Percentiles rank a stretch among this genome's conserved stretches.
Conservation (phyloP, 1,139 yeast genomes). For the Barnettozyma hawaiiensis region DNA sequence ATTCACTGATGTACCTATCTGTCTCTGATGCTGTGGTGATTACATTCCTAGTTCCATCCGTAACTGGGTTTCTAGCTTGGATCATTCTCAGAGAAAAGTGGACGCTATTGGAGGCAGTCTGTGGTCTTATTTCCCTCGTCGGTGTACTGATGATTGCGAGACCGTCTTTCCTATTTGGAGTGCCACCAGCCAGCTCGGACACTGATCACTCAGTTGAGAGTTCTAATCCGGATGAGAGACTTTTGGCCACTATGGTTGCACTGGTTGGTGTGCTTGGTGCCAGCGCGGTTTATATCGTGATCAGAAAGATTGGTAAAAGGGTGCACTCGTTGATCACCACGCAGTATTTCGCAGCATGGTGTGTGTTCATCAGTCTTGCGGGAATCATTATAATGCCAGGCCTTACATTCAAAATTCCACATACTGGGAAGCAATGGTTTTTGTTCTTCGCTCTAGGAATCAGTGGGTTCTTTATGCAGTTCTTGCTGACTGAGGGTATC, state of each 20-base stretch:
- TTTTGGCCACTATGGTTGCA: conserved; percentile 58
- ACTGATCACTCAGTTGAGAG: conserved; percentile 26
- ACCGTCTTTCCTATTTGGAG: conserved; percentile 68
- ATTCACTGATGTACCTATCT: conserved; percentile 65
- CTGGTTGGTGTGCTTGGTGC: conserved; percentile 69
- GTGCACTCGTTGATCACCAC: conserved; percentile 82
- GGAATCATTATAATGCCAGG: conserved; percentile 56
- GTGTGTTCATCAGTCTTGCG: conserved; percentile 49
- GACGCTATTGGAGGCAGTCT: conserved; percentile 58
- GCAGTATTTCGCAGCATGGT: conserved; percentile 63
- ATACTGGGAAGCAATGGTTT: conserved; percentile 55
- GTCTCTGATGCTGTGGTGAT: conserved; percentile 78
- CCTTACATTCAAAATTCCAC: conserved; percentile 56
- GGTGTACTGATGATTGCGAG: conserved; percentile 83
- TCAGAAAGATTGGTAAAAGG: conserved; percentile 67
- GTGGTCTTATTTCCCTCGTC: conserved; percentile 59
- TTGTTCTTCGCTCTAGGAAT: conserved; percentile 59
- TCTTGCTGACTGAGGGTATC: conserved; percentile 72
- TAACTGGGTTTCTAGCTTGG: conserved; percentile 74
- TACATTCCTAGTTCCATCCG: conserved; percentile 71
- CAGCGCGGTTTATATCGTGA: conserved; percentile 61
- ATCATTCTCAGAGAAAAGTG: conserved; percentile 61
- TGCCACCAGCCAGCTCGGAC: conserved; percentile 7
- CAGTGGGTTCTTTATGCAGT: conserved; percentile 79
- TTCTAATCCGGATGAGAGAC: conserved; percentile 30